These are phyloP conservation scores for Wickerhamomyces bisporus DNA, from an alignment of 805 yeast genomes.

Conservation along the genomic window DNA sequence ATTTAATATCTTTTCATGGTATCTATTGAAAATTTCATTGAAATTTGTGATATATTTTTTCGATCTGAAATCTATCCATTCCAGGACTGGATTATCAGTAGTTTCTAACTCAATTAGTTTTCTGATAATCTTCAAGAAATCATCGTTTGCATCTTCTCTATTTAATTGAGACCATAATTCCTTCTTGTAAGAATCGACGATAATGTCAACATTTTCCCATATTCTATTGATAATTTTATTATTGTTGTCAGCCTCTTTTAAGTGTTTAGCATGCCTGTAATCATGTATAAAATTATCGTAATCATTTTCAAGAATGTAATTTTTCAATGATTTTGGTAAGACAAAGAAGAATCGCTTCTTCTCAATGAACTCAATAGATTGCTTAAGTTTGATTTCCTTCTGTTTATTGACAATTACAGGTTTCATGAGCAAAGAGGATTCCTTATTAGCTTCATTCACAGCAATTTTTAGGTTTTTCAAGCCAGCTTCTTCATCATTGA, in stretches of 20 bases:
- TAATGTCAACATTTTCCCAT: slow-evolving; percentile 50
- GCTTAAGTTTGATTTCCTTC: slow-evolving; percentile 43
- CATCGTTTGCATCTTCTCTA: slow-evolving; percentile 12
- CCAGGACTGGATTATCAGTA: slow-evolving; percentile 57
- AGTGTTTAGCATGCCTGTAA: slow-evolving; percentile 45
- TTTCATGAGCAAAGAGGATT: slow-evolving; percentile 47
- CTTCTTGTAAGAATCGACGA: slow-evolving; percentile 49
- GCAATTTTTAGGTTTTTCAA: slow-evolving; percentile 34
- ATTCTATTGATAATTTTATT: slow-evolving; percentile 42
- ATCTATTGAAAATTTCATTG: slow-evolving; percentile 36
- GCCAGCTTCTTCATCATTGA: slow-evolving; percentile 19
- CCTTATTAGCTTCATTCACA: slow-evolving; percentile 44
- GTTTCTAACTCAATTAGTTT: slow-evolving; percentile 59
- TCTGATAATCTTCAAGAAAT: slow-evolving; percentile 41
- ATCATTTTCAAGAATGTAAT: slow-evolving; percentile 42
- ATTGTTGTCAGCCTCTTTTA: slow-evolving; percentile 23
- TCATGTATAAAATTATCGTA: slow-evolving; percentile 54
- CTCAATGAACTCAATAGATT: slow-evolving; percentile 46
- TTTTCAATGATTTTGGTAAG: slow-evolving; percentile 45
- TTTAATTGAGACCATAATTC: slow-evolving; percentile 46
- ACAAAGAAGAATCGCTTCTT: slow-evolving; percentile 50
- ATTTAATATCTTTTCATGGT: slow-evolving; percentile 33
- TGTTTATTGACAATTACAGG: slow-evolving; percentile 52
- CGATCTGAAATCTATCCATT: slow-evolving; percentile 53
- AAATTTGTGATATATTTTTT: slow-evolving; percentile 34